phyloP scores from a whole-genome alignment of 2,329 filamentous ascomycete species.

The Fusarium floridanum region DNA sequence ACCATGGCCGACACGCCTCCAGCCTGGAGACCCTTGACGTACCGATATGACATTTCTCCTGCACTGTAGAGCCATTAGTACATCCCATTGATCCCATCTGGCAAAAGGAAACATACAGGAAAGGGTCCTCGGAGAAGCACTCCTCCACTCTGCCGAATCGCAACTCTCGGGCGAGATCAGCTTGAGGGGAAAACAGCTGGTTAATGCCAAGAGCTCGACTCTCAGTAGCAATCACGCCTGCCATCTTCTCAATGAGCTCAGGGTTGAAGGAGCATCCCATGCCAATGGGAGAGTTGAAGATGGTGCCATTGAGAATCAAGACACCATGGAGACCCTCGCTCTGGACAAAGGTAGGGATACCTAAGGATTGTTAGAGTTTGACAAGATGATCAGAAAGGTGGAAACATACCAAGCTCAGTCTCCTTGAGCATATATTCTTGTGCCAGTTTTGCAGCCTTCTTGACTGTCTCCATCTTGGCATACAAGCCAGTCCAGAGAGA shows the following conservation, averaged over 20 bases:
- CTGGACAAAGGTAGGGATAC: conserved; percentile 80
- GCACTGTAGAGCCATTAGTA: conserved; percentile 51
- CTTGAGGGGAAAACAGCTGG: conserved; percentile 79
- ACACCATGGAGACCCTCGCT: conserved; percentile 82
- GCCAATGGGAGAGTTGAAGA: conserved; percentile 83
- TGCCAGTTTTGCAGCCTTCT: conserved; percentile 71
- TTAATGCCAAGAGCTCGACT: conserved; percentile 76
- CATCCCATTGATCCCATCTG: not conserved
- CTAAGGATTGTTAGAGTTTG: conserved; percentile 47
- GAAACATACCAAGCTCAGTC: conserved; percentile 48
- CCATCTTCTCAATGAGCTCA: conserved; percentile 75
- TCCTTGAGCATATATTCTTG: conserved; percentile 76
- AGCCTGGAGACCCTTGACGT: conserved; percentile 70
- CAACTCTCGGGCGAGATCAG: conserved; percentile 78
- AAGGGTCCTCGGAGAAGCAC: conserved; percentile 77
- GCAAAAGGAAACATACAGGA: conserved; percentile 58
- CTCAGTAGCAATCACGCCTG: conserved; percentile 73
- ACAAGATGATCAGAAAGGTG: conserved; percentile 47
- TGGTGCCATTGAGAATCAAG: conserved; percentile 78
- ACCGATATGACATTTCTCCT: conserved; percentile 75
- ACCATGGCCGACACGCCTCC: conserved; percentile 77
- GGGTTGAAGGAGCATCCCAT: conserved; percentile 80
- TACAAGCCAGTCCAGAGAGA: conserved; percentile 80
- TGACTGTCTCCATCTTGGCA: conserved; percentile 72
- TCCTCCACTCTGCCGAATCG: conserved; percentile 82